These are phyloP conservation scores for Pseudogymnoascus sp. DNA, from an alignment of 2,329 filamentous ascomycete genomes.

Conservation along the genomic window DNA sequence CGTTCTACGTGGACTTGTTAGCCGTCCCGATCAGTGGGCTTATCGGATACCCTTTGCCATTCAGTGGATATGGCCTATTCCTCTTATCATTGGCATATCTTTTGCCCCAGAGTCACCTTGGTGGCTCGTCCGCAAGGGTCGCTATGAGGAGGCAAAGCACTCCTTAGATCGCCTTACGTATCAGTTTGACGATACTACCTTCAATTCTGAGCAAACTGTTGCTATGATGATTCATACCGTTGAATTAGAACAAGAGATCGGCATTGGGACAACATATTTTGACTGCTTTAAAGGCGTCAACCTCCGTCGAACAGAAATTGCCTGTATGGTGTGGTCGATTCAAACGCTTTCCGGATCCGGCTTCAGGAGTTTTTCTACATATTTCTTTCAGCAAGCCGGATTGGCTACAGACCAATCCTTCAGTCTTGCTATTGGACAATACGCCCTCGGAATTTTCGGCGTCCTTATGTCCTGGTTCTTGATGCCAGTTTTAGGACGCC, in stretches of 20 bases:
- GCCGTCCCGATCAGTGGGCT: conserved; percentile 35
- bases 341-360: conserved; percentile 43
- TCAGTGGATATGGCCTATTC: conserved; percentile 41
- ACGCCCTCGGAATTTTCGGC: conserved; percentile 40
- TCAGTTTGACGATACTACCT: conserved; percentile 12
- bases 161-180: conserved; percentile 28
- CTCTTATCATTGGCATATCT: conserved; percentile 34
- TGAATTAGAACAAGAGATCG: conserved; percentile 39
- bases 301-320: conserved; percentile 43
- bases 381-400: conserved; percentile 33
- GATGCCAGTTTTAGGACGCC: conserved; percentile 41
- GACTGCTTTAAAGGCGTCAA: conserved; percentile 43
- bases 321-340: conserved; percentile 49
- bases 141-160: conserved; percentile 35
- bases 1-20: conserved; percentile 35
- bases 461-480: conserved; percentile 44
- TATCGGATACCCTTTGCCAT: conserved; percentile 39
- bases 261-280: conserved; percentile 34
- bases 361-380: neutral
- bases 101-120: conserved; percentile 40
- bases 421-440: conserved; percentile 42
- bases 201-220: conserved; percentile 27
- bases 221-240: conserved; percentile 48
- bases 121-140: conserved; percentile 38
- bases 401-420: conserved; percentile 41